Percentiles rank a stretch among this genome's conserved stretches.
Evolutionary conservation across 129 eudicot species (phyloP).

Genomic region (Heracleum sosnowskyi): DNA sequence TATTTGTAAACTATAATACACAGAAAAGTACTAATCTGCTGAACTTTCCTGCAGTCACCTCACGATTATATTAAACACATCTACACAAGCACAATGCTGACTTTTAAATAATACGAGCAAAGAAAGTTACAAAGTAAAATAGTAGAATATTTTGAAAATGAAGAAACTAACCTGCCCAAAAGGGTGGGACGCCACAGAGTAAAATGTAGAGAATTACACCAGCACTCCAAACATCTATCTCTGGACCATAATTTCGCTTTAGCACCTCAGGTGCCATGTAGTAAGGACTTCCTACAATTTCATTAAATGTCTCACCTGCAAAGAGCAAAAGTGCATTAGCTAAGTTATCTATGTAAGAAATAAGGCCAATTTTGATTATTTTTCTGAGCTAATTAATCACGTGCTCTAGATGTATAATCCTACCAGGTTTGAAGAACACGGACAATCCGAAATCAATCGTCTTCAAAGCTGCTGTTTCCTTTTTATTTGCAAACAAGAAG

Average conservation of each 20-base stretch:
- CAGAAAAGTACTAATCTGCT: background rate
- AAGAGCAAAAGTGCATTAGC: conserved; percentile 10
- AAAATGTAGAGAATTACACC: conserved; percentile 81
- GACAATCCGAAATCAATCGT: conserved; percentile 86
- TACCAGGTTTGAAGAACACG: conserved; percentile 85
- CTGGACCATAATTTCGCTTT: conserved; percentile 77
- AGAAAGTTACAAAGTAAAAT: background rate
- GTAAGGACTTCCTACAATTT: conserved; percentile 89
- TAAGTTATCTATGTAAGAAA: background rate
- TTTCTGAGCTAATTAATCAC: background rate
- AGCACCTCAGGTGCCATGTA: conserved; percentile 89
- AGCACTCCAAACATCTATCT: conserved; percentile 87
- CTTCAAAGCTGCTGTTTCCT: conserved; percentile 66
- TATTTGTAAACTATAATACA: background rate
- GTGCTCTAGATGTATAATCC: background rate
- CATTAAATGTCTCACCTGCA: conserved; percentile 67
- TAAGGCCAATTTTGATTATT: background rate
- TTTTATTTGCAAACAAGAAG: conserved; percentile 64
- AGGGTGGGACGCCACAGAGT: conserved; percentile 87
- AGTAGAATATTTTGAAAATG: background rate
- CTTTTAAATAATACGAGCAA: background rate
- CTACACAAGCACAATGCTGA: background rate
- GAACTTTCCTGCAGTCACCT: background rate
- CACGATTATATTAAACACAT: background rate
- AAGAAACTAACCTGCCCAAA: conserved; percentile 71